phyloP scores from a whole-genome alignment of 257 asterid species.

The Gentiana macrophylla region DNA sequence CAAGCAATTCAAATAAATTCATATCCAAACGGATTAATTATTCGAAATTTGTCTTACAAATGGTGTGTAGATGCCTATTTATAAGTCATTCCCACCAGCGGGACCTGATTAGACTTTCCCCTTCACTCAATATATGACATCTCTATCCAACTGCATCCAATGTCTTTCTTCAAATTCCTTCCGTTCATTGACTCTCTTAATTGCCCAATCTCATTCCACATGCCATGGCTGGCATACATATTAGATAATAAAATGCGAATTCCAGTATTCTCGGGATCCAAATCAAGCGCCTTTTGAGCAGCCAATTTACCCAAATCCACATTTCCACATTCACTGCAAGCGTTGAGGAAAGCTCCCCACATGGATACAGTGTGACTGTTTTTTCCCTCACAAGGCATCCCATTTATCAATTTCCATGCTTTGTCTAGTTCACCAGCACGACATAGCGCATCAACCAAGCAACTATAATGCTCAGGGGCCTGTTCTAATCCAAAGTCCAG shows the following conservation, averaged over 20 bases:
- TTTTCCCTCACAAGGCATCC: slow-evolving; percentile 25
- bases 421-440: slow-evolving; percentile 70
- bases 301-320: slow-evolving; percentile 57
- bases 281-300: slow-evolving; percentile 57
- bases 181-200: slow-evolving; percentile 49
- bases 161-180: slow-evolving; percentile 63
- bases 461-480: slow-evolving; percentile 68
- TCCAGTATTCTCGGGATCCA: slow-evolving; percentile 68
- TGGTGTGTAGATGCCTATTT: not conserved
- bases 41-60: too few relatives aligned
- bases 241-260: slow-evolving; percentile 59
- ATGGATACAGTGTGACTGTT: slow-evolving; percentile 26
- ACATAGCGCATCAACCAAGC: slow-evolving; percentile 71
- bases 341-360: slow-evolving; percentile 86
- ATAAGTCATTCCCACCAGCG: not conserved
- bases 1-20: not conserved
- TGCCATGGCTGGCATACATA: slow-evolving; percentile 59
- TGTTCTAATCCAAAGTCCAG: slow-evolving; percentile 37
- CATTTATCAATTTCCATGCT: slow-evolving; percentile 45
- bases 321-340: slow-evolving; percentile 68
- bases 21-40: too few relatives aligned
- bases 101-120: not conserved
- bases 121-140: slow-evolving; percentile 10
- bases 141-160: slow-evolving; percentile 53
- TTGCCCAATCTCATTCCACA: slow-evolving; percentile 70